Base-by-base conservation (phyloP, 805 yeast species). In the Zygoascus flipseniorum region DNA sequence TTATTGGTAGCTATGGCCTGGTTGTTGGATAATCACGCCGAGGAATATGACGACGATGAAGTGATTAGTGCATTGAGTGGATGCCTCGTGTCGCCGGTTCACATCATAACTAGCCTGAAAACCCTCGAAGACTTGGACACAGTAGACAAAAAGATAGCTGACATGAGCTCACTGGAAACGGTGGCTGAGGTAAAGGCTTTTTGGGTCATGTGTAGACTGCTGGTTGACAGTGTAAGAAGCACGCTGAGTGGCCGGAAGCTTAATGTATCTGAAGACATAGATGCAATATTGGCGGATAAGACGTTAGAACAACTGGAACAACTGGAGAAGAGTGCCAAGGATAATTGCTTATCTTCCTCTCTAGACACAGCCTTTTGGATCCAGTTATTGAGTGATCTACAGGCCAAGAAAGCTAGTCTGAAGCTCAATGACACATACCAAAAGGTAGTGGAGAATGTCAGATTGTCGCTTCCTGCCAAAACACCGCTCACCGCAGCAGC, bases 311-410 rank as follows among this genome's bases (percentile, higher is more conserved):
- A 63, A 23, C 54, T 68, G 8, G 54, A 43, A 13, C 57, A 51
- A 6, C 50, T 67, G 14, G 63, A 65, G 52, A 19, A 32, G 6
- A 45, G 56, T 16, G 58, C 65, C 18, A 47, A 54, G 14, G 56
- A 56, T 31, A 56, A 53, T 4, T 53, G 54, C 0, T 5, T 10
- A 18, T 26, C 16, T 19, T 16, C 39, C 4, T 19, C 43, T 13
- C 50, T 63, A 9, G 68, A 66, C 44, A 55, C 56, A 6, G 67
- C 61, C 42, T 66, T 66, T 50, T 66, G 70, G 70, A 50, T 50
- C 13, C 60, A 54, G 23, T 43, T 66, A 46, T 47, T 58, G 23
- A 55, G 58, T 31, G 63, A 63, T 43, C 47, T 66, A 26, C 16
- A 48, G 18, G 50, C 52, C 10, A 55, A 61, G 19, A 66, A 59